These are phyloP conservation scores for Cerrena zonata DNA, from an alignment of 1,284 basidiomycete species.

Conservation along the genomic window DNA sequence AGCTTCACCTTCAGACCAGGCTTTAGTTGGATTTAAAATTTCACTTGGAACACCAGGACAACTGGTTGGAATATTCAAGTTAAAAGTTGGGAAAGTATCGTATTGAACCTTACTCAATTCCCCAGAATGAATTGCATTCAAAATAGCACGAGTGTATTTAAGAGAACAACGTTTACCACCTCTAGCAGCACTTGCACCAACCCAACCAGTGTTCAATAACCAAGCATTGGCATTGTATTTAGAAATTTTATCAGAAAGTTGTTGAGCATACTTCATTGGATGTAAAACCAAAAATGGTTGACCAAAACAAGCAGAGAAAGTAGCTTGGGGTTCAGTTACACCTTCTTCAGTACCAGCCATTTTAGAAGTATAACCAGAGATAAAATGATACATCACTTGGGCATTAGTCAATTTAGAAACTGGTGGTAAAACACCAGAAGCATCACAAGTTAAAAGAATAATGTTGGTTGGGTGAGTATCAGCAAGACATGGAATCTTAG, in stretches of 20 bases:
- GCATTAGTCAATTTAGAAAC: slow-evolving; percentile 89
- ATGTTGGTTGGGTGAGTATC: slow-evolving; percentile 87
- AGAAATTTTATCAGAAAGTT: slow-evolving; percentile 94
- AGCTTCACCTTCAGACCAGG: too few relatives aligned
- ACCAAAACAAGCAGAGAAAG: slow-evolving; percentile 98
- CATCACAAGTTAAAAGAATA: slow-evolving; percentile 97
- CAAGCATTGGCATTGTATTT: slow-evolving; percentile 90
- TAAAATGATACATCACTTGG: slow-evolving; percentile 97
- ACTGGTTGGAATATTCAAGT: slow-evolving; percentile 81
- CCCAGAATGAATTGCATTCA: slow-evolving; percentile 95
- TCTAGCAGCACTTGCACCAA: slow-evolving; percentile 87
- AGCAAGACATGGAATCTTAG: slow-evolving; percentile 85
- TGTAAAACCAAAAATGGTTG: slow-evolving; percentile 98
- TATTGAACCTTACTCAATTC: slow-evolving; percentile 82
- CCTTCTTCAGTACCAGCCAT: slow-evolving; percentile 98
- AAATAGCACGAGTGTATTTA: slow-evolving; percentile 91
- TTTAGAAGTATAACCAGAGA: slow-evolving; percentile 95
- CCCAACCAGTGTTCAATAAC: slow-evolving; percentile 99
- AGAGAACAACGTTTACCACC: slow-evolving; percentile 88
- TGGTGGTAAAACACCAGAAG: slow-evolving; percentile 95
- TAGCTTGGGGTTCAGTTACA: slow-evolving; percentile 94
- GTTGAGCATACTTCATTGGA: slow-evolving; percentile 89
- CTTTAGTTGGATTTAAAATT: too few relatives aligned
- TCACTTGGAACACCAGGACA: too few relatives aligned
- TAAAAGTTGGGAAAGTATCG: slow-evolving; percentile 79